phyloP scores from a whole-genome alignment of 2,329 filamentous ascomycete species.

The Apiospora koreana region DNA sequence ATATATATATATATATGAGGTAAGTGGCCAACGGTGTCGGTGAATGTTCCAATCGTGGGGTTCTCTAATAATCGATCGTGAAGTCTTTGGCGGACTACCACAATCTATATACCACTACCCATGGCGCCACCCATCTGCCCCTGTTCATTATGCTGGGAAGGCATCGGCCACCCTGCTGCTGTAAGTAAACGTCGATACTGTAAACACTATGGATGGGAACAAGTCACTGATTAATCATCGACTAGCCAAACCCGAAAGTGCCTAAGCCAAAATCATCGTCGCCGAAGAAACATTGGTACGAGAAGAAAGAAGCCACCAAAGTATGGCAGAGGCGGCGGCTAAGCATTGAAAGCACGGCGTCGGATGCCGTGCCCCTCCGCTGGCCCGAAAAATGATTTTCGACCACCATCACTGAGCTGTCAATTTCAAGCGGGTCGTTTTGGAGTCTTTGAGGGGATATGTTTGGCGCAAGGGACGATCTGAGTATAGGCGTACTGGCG shows the following conservation, averaged over 20 bases:
- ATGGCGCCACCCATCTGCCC: conserved; percentile 12
- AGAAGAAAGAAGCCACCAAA: conserved; percentile 21
- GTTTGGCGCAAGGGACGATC: background rate
- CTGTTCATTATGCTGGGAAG: conserved; percentile 13
- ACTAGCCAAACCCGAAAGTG: background rate
- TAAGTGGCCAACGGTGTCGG: background rate
- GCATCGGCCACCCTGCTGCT: background rate
- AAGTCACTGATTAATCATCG: background rate
- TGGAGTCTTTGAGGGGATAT: background rate
- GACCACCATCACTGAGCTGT: too few relatives aligned
- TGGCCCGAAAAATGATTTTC: conserved; percentile 8
- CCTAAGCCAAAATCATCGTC: conserved; percentile 10
- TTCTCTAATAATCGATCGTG: background rate
- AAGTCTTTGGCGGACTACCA: background rate
- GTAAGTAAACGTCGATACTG: background rate
- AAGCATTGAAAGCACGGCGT: conserved; percentile 26
- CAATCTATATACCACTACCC: background rate
- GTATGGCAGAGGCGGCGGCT: conserved; percentile 16
- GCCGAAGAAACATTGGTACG: background rate
- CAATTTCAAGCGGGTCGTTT: background rate
- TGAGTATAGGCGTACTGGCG: background rate
- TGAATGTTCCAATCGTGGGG: background rate
- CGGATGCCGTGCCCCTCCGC: conserved; percentile 28
- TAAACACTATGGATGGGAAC: background rate
- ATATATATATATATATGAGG: background rate